Evolutionary conservation across 345 rosid genomes (phyloP), one percentile per base, ranked within the genome.

Genomic region (Firmiana major): DNA sequence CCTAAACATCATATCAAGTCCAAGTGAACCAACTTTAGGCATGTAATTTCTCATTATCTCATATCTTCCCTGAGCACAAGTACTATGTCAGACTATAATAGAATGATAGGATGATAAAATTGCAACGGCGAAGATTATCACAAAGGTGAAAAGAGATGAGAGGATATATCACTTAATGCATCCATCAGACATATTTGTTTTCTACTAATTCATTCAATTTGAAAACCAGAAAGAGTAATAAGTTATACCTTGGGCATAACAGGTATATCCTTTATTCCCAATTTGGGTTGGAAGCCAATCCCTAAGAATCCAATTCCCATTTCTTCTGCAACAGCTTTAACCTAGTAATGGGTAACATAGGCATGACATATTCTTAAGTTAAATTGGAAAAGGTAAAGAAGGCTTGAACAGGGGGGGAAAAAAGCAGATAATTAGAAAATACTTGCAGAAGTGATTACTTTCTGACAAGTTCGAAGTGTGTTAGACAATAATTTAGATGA

Each of bases 251-350:
- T 97, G n/a, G 99, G 99, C 99, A 97, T 97, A 77, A 97, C 70
- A 58, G 98, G 99, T 82, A 94, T 94, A 75, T 94, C 97, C 75
- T 89, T 89, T 53, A 91, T 79, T 72, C 88, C 89, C 94, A 95
- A 92, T 79, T 91, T 97, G 65, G 99, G 99, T 87, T 97, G 98
- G 89, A 94, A 94, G 21, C 99, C 99, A 55, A 94, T 90, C 79
- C 99, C 99, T 75, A 97, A 87, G 83, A 97, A 97, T 78, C 99
- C 99, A 79, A 91, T 97, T 77, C 98, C 99, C 97, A 97, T 91
- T 84, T 97, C 99, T 79, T 94, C 98, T 54, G 99, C 90, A 62
- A 97, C 98, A 72, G 99, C 98, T 89, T 97, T 97, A 53, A 97
- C 99, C 99, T 97, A 79, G 59, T 53, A 62, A 22, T 57, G 53